Percentiles rank a stretch among this genome's conserved stretches.
phyloP scores from a whole-genome alignment of 257 asterid species.

The Scutellaria barbata region DNA sequence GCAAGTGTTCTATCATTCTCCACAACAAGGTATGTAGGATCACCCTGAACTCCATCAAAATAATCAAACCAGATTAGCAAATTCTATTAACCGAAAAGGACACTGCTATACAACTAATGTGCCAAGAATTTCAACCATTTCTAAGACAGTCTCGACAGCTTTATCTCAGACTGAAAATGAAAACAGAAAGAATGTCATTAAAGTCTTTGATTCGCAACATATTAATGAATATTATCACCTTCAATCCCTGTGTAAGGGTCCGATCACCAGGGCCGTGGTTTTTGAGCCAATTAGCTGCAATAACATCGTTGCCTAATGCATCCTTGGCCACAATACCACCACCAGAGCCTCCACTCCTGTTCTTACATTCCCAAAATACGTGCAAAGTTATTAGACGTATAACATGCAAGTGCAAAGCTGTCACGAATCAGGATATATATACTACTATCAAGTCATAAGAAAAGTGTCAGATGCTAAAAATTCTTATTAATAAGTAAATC shows the following conservation, averaged over 20 bases:
- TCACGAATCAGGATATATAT: no score
- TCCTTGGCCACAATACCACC: constrained; percentile 80
- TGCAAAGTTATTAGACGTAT: not conserved
- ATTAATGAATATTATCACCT: constrained; percentile 52
- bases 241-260: constrained; percentile 86
- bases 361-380: constrained; percentile 17
- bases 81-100: no score
- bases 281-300: constrained; percentile 74
- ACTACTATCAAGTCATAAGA: not conserved
- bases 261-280: constrained; percentile 87
- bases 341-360: constrained; percentile 60
- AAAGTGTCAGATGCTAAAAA: not conserved
- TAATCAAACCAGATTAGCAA: not conserved
- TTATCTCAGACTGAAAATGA: not conserved
- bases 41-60: constrained; percentile 61
- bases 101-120: not conserved
- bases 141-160: not conserved
- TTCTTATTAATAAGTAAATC: no score
- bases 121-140: not conserved
- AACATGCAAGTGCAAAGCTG: not conserved
- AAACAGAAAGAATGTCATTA: not conserved
- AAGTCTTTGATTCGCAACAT: not conserved
- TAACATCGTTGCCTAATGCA: constrained; percentile 83
- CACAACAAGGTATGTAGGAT: constrained; percentile 94
- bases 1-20: constrained; percentile 88